These are phyloP conservation scores for Phytophthora vignae DNA, from an alignment of 352 stramenopile genomes.

Conservation along the genomic window DNA sequence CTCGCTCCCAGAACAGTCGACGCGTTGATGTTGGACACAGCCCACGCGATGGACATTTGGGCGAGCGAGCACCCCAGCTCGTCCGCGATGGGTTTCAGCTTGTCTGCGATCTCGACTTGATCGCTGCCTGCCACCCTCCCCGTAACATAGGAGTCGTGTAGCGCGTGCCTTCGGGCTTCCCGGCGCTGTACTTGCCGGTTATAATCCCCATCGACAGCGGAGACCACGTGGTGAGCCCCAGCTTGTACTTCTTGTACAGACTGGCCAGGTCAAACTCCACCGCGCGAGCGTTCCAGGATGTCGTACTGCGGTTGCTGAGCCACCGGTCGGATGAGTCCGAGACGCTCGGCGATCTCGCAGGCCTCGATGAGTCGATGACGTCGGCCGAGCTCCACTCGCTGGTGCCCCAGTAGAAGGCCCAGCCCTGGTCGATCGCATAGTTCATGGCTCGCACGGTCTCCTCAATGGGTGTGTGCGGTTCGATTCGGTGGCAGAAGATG, in stretches of 20 bases:
- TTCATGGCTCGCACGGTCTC: constrained; percentile 19
- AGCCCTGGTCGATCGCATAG: constrained; percentile 15
- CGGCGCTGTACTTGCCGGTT: constrained; percentile 14
- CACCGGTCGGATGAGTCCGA: constrained; percentile 43
- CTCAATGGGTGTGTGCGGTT: constrained; percentile 44
- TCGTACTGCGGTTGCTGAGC: constrained; percentile 51
- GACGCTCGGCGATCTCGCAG: constrained; percentile 38
- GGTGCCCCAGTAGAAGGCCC: constrained; percentile 20
- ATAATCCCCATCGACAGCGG: constrained; percentile 4
- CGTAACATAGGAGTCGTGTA: not conserved
- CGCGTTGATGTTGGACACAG: constrained; percentile 3
- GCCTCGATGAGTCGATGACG: constrained; percentile 60
- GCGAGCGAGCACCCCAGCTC: constrained; percentile 5
- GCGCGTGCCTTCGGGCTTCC: constrained; percentile 8
- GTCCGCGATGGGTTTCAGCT: constrained; percentile 6
- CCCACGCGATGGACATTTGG: constrained; percentile 7
- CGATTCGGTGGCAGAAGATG: constrained; percentile 49
- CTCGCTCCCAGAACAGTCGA: not conserved
- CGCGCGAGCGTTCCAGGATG: constrained; percentile 35
- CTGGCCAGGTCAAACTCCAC: constrained; percentile 29
- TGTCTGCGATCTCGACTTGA: not conserved
- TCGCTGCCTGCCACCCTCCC: not conserved
- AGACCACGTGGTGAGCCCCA: constrained; percentile 13
- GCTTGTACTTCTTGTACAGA: constrained; percentile 22
- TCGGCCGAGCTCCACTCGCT: constrained; percentile 55